Percentiles rank a stretch among this genome's conserved stretches.
phyloP scores from a whole-genome alignment of 257 asterid species.

The Hygrophila difformis region DNA sequence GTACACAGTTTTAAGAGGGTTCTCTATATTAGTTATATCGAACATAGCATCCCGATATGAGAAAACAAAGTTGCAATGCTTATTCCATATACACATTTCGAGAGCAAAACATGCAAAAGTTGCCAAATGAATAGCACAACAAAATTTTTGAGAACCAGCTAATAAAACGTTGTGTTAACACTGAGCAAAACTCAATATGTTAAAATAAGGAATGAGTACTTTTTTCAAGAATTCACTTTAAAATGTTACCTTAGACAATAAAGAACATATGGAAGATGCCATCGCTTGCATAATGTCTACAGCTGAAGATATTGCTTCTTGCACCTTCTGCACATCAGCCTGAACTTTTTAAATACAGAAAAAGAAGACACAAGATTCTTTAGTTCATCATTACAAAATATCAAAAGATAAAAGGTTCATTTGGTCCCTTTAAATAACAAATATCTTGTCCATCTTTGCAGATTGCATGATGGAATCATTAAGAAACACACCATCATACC shows the following conservation, averaged over 20 bases:
- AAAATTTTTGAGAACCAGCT: too few species aligned
- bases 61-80: too few species aligned
- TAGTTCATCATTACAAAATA: not conserved
- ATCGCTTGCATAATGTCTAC: slow-evolving; percentile 77
- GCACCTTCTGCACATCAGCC: slow-evolving; percentile 56
- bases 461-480: not conserved
- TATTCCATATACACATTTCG: too few species aligned
- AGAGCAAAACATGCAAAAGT: too few species aligned
- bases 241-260: slow-evolving; percentile 42
- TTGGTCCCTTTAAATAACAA: slow-evolving; percentile 1
- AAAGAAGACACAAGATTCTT: not conserved
- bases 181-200: not conserved
- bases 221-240: not conserved
- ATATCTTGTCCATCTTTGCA: not conserved
- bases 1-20: too few species aligned
- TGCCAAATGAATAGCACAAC: too few species aligned
- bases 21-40: too few species aligned
- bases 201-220: not conserved
- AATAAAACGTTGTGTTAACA: not conserved
- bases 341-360: slow-evolving; percentile 20
- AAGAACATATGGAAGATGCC: slow-evolving; percentile 62
- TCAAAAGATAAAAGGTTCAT: not conserved
- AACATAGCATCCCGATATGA: too few species aligned
- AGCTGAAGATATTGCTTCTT: slow-evolving; percentile 64
- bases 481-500: slow-evolving; percentile 33